Evolutionary conservation across 2,329 filamentous ascomycete genomes (phyloP).

Genomic region (Aspergillaceae sp.): DNA sequence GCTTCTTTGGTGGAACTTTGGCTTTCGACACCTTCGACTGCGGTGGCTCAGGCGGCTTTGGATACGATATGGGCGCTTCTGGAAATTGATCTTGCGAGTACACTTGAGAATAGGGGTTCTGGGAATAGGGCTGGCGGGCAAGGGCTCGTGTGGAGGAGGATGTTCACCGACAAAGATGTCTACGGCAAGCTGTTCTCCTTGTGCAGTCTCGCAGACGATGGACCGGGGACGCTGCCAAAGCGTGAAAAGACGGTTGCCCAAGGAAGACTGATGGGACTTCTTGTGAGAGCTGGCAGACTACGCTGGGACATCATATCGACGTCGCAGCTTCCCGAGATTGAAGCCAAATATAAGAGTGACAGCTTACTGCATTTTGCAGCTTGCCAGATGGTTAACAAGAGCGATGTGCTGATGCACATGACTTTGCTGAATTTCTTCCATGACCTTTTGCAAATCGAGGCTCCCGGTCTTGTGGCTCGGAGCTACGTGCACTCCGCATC

Average conservation of each 20-base stretch:
- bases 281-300: slow-evolving; percentile 45
- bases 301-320: slow-evolving; percentile 48
- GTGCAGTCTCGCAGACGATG: slow-evolving; percentile 38
- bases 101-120: slow-evolving; percentile 19
- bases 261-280: slow-evolving; percentile 50
- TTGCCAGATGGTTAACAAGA: slow-evolving; percentile 48
- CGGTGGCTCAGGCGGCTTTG: slow-evolving; percentile 47
- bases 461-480: slow-evolving; percentile 26
- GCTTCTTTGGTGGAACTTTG: slow-evolving; percentile 49
- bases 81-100: slow-evolving; percentile 38
- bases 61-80: slow-evolving; percentile 47
- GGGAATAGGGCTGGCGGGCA: slow-evolving; percentile 30
- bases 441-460: slow-evolving; percentile 41
- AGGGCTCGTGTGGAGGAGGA: slow-evolving; percentile 52
- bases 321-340: slow-evolving; percentile 46
- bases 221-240: slow-evolving; percentile 37
- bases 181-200: slow-evolving; percentile 49
- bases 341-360: slow-evolving; percentile 32
- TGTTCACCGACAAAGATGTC: slow-evolving; percentile 53
- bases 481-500: slow-evolving; percentile 25
- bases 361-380: slow-evolving; percentile 49
- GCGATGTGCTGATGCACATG: slow-evolving; percentile 54
- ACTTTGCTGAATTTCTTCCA: slow-evolving; percentile 51
- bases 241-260: slow-evolving; percentile 52
- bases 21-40: slow-evolving; percentile 49